Percentiles rank a stretch among this genome's conserved stretches.
phyloP scores from a whole-genome alignment of 176 grass and related monocot species.

The Avena sativa region DNA sequence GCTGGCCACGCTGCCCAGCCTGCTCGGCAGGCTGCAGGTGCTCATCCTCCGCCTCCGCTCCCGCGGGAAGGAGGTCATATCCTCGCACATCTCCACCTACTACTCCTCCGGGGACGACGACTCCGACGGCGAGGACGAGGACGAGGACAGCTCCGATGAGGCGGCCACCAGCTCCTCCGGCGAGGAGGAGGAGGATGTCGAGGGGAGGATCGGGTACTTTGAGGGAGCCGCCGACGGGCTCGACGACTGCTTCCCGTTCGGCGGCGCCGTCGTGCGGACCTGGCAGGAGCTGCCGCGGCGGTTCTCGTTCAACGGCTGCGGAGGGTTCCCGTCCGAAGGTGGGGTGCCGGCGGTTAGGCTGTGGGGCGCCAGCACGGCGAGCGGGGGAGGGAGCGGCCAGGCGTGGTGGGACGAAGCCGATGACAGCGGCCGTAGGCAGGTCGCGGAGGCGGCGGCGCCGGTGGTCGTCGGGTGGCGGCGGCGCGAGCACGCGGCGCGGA shows the following conservation, averaged over 20 bases:
- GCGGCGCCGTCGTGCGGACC: conserved; percentile 55
- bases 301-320: background rate
- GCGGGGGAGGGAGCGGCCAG: background rate
- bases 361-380: conserved; percentile 50
- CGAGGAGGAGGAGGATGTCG: background rate
- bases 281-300: conserved; percentile 48
- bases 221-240: conserved; percentile 1
- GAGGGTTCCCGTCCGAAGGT: background rate
- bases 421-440: conserved; percentile 28
- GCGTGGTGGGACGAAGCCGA: conserved; percentile 53
- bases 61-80: conserved; percentile 56
- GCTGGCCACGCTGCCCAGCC: conserved; percentile 60
- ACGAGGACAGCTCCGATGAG: conserved; percentile 11
- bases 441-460: background rate
- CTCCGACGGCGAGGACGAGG: background rate
- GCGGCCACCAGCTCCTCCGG: conserved; percentile 26
- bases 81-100: conserved; percentile 51
- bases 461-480: conserved; percentile 51
- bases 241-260: conserved; percentile 49
- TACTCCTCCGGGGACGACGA: conserved; percentile 49
- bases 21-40: conserved; percentile 50
- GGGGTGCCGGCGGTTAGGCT: conserved; percentile 14
- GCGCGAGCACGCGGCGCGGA: conserved; percentile 13
- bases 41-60: conserved; percentile 59
- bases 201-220: conserved; percentile 41